Percentiles rank a stretch among this genome's conserved stretches.
These are phyloP conservation scores for Neurospora crassa DNA, from an alignment of 2,329 filamentous ascomycete genomes.

Conservation along the genomic window DNA sequence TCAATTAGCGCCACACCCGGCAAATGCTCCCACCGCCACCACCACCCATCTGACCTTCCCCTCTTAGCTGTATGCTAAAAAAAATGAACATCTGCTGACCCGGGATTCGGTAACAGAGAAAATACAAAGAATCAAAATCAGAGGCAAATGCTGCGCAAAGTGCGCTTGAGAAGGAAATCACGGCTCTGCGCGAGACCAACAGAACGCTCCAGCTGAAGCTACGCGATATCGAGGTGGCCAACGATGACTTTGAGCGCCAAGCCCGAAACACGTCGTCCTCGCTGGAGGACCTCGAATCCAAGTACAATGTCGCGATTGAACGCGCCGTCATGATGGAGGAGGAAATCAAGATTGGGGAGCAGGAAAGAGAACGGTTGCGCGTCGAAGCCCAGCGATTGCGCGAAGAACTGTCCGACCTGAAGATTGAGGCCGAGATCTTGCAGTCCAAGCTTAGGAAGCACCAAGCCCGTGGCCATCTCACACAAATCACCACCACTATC, in stretches of 20 bases:
- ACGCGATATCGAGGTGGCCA: slow-evolving; percentile 92
- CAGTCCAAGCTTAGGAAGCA: slow-evolving; percentile 84
- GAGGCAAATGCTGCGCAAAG: slow-evolving; percentile 82
- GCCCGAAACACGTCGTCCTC: slow-evolving; percentile 93
- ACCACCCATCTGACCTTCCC: neutral
- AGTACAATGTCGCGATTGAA: slow-evolving; percentile 93
- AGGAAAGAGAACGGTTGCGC: slow-evolving; percentile 78
- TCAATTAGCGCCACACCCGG: neutral
- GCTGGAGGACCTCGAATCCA: slow-evolving; percentile 91
- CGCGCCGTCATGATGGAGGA: slow-evolving; percentile 88
- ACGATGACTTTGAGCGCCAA: slow-evolving; percentile 96
- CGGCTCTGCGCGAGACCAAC: slow-evolving; percentile 75
- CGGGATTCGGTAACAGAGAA: slow-evolving; percentile 48
- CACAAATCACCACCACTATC: slow-evolving; percentile 49
- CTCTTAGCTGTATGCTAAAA: neutral
- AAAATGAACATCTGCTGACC: slow-evolving; percentile 6
- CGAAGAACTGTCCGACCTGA: slow-evolving; percentile 85
- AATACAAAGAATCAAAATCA: slow-evolving; percentile 89
- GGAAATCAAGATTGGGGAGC: slow-evolving; percentile 82
- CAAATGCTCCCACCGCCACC: neutral
- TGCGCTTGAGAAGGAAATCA: slow-evolving; percentile 89
- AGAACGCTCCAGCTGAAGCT: slow-evolving; percentile 73
- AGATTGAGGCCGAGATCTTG: slow-evolving; percentile 89
- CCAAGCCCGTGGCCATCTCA: slow-evolving; percentile 43
- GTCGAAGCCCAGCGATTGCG: slow-evolving; percentile 86